Conservation (phyloP, 306 rosid species). For the Glycine soja region DNA sequence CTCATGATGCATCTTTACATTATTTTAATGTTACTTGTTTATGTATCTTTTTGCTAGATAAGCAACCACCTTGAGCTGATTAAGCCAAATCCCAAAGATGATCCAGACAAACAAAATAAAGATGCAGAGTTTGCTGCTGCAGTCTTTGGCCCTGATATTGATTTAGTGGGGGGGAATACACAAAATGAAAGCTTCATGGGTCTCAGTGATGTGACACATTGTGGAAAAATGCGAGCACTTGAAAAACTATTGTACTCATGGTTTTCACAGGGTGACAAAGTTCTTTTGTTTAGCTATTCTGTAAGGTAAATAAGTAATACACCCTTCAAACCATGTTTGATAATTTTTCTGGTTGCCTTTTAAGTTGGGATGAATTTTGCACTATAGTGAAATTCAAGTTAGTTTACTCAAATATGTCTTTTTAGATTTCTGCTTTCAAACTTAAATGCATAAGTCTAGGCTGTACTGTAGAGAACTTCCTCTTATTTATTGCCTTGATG, state of each 20-base stretch:
- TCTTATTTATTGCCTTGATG: slow-evolving; percentile 23
- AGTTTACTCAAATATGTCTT: slow-evolving; percentile 12
- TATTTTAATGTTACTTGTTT: slow-evolving; percentile 25
- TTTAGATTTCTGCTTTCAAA: slow-evolving; percentile 34
- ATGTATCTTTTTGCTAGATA: slow-evolving; percentile 61
- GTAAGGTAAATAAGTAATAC: slow-evolving; percentile 77
- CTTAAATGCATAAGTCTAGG: neutral
- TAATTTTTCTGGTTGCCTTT: slow-evolving; percentile 1
- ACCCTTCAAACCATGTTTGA: slow-evolving; percentile 34
- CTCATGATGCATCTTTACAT: slow-evolving; percentile 28
- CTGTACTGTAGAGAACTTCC: neutral
- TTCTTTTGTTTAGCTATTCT: slow-evolving; percentile 93
- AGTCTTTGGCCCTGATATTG: slow-evolving; percentile 88
- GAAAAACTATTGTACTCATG: slow-evolving; percentile 81
- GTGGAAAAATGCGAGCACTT: slow-evolving; percentile 95
- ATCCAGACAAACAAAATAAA: slow-evolving; percentile 76
- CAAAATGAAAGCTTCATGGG: slow-evolving; percentile 89
- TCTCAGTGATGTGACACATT: slow-evolving; percentile 85
- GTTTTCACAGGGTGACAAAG: slow-evolving; percentile 84
- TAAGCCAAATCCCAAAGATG: slow-evolving; percentile 89
- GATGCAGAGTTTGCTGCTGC: slow-evolving; percentile 87
- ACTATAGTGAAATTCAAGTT: slow-evolving; percentile 13
- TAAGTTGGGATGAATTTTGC: slow-evolving; percentile 31
- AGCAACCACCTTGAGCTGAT: slow-evolving; percentile 95
- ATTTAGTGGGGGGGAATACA: slow-evolving; percentile 81